phyloP scores from a whole-genome alignment of 768 basidiomycete genomes.

The Lentinula guzmanii region DNA sequence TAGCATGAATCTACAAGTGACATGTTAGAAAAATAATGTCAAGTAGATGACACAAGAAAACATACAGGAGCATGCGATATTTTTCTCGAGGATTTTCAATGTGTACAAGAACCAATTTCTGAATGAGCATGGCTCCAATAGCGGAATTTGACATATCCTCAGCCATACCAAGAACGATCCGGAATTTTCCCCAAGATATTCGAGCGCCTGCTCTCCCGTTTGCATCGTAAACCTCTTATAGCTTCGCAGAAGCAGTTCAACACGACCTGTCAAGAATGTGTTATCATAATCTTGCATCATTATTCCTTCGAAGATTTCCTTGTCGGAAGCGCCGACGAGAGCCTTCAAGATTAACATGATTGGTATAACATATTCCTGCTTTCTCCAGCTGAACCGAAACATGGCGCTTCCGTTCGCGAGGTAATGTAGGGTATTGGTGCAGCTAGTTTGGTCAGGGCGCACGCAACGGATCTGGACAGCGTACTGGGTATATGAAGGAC shows the following conservation, averaged over 20 bases:
- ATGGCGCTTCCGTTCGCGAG: slow-evolving; percentile 96
- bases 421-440: slow-evolving; percentile 97
- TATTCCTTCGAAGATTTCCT: slow-evolving; percentile 93
- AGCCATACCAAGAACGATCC: slow-evolving; percentile 83
- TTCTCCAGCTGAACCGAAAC: slow-evolving; percentile 93
- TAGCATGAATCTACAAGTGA: slow-evolving; percentile 78
- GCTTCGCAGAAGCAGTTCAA: slow-evolving; percentile 88
- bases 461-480: slow-evolving; percentile 96
- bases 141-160: slow-evolving; percentile 88
- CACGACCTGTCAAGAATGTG: slow-evolving; percentile 95
- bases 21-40: slow-evolving; percentile 2
- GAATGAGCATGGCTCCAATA: slow-evolving; percentile 77
- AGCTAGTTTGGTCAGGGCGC: slow-evolving; percentile 85
- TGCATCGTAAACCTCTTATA: slow-evolving; percentile 90
- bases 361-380: slow-evolving; percentile 97
- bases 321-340: slow-evolving; percentile 84
- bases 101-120: slow-evolving; percentile 87
- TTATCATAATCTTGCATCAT: slow-evolving; percentile 97
- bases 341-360: slow-evolving; percentile 97
- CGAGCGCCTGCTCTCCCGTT: slow-evolving; percentile 87
- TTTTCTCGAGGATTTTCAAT: slow-evolving; percentile 85
- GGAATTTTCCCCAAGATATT: slow-evolving; percentile 94
- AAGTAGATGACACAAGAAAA: slow-evolving; percentile 11
- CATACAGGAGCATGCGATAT: slow-evolving; percentile 90
- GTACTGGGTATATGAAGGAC: slow-evolving; percentile 90